Evolutionary conservation across 306 rosid genomes (phyloP).

Genomic region (Trifolium subterraneum): DNA sequence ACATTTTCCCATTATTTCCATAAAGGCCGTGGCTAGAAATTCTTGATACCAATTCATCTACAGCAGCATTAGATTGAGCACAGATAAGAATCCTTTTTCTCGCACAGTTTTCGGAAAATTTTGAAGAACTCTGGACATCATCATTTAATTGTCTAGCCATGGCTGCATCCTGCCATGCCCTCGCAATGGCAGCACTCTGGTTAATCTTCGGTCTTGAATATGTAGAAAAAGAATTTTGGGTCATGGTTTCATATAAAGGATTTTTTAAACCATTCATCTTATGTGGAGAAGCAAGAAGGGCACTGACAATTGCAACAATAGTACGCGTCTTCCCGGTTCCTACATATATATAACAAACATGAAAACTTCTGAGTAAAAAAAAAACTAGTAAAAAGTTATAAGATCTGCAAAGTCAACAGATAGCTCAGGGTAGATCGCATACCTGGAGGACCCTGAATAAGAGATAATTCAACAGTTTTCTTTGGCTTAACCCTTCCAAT

Average conservation of each 20-base stretch:
- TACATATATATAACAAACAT: slow-evolving; percentile 46
- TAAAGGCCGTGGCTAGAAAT: slow-evolving; percentile 82
- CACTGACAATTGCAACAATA: slow-evolving; percentile 92
- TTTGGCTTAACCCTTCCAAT: slow-evolving; percentile 54
- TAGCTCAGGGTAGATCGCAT: slow-evolving; percentile 37
- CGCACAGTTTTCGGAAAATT: slow-evolving; percentile 52
- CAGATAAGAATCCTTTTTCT: slow-evolving; percentile 89
- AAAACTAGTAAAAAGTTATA: slow-evolving; percentile 25
- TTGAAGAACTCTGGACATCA: slow-evolving; percentile 58
- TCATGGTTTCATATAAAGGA: slow-evolving; percentile 44
- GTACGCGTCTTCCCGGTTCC: slow-evolving; percentile 98
- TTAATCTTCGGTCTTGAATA: slow-evolving; percentile 55
- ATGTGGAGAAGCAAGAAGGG: slow-evolving; percentile 69
- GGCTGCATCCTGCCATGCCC: slow-evolving; percentile 99
- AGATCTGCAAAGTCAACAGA: slow-evolving; percentile 31
- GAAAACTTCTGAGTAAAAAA: slow-evolving; percentile 37
- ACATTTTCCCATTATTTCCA: slow-evolving; percentile 75
- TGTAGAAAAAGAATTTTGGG: slow-evolving; percentile 49
- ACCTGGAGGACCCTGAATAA: slow-evolving; percentile 99
- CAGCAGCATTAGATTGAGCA: slow-evolving; percentile 99
- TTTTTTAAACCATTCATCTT: slow-evolving; percentile 46
- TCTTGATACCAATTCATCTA: slow-evolving; percentile 94
- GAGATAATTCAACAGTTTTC: slow-evolving; percentile 70
- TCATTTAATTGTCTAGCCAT: slow-evolving; percentile 77
- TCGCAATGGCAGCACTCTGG: slow-evolving; percentile 72